Evolutionary conservation across 345 rosid genomes (phyloP), one percentile per base, ranked within the genome.

Genomic region (Lepidium africanum): DNA sequence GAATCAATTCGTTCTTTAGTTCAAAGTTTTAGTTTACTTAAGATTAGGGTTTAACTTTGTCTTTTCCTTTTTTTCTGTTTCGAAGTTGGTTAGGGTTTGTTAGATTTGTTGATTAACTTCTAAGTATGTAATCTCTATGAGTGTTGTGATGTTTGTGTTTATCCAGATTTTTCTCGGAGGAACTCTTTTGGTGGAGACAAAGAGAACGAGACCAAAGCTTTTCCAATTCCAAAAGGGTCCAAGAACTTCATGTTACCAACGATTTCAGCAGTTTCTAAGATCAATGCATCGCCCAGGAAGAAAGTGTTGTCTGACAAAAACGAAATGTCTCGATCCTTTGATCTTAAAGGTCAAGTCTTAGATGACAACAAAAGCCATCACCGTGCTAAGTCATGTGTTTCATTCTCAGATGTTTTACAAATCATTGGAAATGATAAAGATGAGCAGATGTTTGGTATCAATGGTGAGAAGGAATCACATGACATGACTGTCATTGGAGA

Each of bases 161-260:
- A 1, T 54, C 63, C 63, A 89, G 94, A 75, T 61, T 68, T 60
- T 63, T 64, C 79, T 9, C 69, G 77, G 69, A 82, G 87, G 46
- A 69, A 76, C 56, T 82, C 86, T 6, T 52, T 53, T 11, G 58
- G 59, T 11, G 75, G 78, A 55, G 90, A 86, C 36, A 92, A 87
- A 67, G 96, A 92, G 67, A 92, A 86, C 40, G 63, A 76, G 38
- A 75, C 45, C 6, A 81, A 80, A 51, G 66, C 81, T 41, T 49
- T 66, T 54, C 78, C 81, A 48, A 82, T 81, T 12, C 72, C 78
- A 32, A 92, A 76, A 65, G 73, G 81, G 47, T 54, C 81, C 17
- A 92, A 84, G 85, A 76, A 86, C 77, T 92, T 92, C 78, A 92
- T 86, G 98, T 85, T 91, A 51, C 96, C 96, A 11, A 89, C 98